phyloP scores from a whole-genome alignment of 495 filamentous ascomycete species.

The Podospora bellae-mahoneyi region DNA sequence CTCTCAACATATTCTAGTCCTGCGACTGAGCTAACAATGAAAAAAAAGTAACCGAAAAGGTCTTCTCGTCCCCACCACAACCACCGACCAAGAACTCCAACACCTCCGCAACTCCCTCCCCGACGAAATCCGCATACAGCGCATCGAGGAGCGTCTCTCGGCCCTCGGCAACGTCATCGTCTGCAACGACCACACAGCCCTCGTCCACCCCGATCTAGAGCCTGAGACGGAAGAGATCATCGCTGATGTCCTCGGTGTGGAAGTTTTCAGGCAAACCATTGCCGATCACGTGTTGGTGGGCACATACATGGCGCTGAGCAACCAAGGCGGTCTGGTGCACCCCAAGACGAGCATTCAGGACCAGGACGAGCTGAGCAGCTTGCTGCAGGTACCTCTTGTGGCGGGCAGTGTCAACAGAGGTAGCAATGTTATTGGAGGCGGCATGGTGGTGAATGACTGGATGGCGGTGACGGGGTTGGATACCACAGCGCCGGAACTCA shows the following conservation, averaged over 20 bases:
- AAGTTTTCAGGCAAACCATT: conserved; percentile 97
- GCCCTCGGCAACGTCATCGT: conserved; percentile 97
- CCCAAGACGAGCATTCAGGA: conserved; percentile 95
- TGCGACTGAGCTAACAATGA: not conserved
- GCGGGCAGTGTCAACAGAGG: conserved; percentile 92
- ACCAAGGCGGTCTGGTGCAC: conserved; percentile 95
- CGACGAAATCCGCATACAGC: conserved; percentile 81
- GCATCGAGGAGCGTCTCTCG: conserved; percentile 95
- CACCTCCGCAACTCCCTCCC: conserved; percentile 93
- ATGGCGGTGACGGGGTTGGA: conserved; percentile 94
- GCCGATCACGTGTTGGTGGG: conserved; percentile 95
- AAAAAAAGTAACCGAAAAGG: conserved; percentile 80
- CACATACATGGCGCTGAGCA: conserved; percentile 91
- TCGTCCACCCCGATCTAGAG: conserved; percentile 95
- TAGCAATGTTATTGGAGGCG: conserved; percentile 88
- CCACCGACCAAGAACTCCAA: conserved; percentile 96
- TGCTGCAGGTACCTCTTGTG: conserved; percentile 93
- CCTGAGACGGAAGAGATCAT: conserved; percentile 94
- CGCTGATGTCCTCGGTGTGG: conserved; percentile 93
- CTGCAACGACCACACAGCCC: conserved; percentile 91
- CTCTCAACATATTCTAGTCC: too few species aligned
- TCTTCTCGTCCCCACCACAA: conserved; percentile 90
- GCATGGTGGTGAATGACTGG: conserved; percentile 99
- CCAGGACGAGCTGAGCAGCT: conserved; percentile 90
- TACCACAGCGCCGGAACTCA: conserved; percentile 94